A percentile compares a stretch with the other conserved stretches of the same genome.
Conservation (phyloP, 164 flowering plant genomes). For the Protea cynaroides region DNA sequence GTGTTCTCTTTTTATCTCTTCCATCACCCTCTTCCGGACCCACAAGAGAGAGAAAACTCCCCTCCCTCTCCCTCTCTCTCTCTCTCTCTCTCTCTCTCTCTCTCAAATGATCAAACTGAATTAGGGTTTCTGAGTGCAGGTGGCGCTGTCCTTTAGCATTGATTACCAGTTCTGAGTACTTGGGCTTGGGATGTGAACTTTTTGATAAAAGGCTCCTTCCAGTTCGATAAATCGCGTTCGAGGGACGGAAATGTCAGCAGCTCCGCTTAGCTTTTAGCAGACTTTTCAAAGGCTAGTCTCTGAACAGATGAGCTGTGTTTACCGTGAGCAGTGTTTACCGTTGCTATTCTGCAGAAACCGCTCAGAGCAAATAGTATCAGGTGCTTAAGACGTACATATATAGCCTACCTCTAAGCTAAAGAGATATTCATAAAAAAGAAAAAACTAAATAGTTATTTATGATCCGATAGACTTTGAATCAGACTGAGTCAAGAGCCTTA, state of each 20-base stretch:
- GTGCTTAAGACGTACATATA: constrained; percentile 13
- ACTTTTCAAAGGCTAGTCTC: constrained; percentile 19
- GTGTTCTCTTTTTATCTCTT: no score
- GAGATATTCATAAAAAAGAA: no score
- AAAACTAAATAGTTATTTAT: no score
- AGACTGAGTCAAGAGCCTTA: background rate
- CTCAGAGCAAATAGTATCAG: constrained; percentile 9
- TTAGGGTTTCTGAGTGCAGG: constrained; percentile 18
- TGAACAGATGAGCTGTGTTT: constrained; percentile 15
- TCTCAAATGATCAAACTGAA: constrained; percentile 5
- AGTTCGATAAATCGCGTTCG: constrained; percentile 21
- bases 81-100: constrained; percentile 4
- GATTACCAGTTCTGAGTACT: constrained; percentile 33
- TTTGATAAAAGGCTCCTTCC: constrained; percentile 11
- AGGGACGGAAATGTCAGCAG: constrained; percentile 22
- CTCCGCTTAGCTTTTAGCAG: constrained; percentile 14
- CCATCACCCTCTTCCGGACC: background rate
- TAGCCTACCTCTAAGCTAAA: background rate
- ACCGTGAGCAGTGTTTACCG: background rate
- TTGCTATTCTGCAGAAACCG: constrained; percentile 1
- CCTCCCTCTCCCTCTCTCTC: background rate
- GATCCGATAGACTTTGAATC: background rate
- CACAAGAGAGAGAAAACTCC: background rate
- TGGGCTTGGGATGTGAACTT: background rate
- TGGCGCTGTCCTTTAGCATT: constrained; percentile 41